Base-by-base conservation (phyloP, 2,329 filamentous ascomycete species). In the Paecilomyces dactylethromorphus region DNA sequence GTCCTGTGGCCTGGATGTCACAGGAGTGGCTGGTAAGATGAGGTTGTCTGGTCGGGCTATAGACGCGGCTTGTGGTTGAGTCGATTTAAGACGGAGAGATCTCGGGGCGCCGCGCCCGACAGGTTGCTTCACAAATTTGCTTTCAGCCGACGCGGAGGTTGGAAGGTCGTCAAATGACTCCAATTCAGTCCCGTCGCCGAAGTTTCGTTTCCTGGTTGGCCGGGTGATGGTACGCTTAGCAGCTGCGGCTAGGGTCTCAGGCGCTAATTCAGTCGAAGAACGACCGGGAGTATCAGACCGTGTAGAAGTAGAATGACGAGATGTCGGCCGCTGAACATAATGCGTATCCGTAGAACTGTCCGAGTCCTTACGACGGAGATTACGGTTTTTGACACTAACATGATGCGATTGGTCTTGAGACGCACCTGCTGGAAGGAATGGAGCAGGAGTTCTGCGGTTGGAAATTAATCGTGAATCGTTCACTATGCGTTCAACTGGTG, bases 121-220 rank as follows among this genome's bases (percentile, higher is more conserved):
- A 2, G 94, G 92, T 66, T 89, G 86, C 73, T 92, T 95, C 62
- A 92, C 81, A 69, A 86, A 99, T 66, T 86, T 89, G 62, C 87
- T 91, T 75, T 99, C 94, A 13, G 86, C 83, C 60, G 88, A 85
- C 12, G 83, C 86, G 15, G 92, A 97, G 0, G 92, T 97, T 1
- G 93, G 93, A 58, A 99, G 79, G 74, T 99, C 94, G 71, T 99
- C 94, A 71, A 99, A 97, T 2, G 84, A 87, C 65, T 97, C 93
- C 33, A 99, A 81, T 74, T 99, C 94, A 60, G 88, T 89, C 15
- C 94, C 94, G 72, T 97, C 91, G 12, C 94, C 94, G 76, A 95
- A 99, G 67, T 90, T 86, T 53, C 87, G 83, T 60, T 81, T 80
- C 49, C 86, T 82, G 35, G 84, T 81, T 2, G 91, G 91, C 71